Base-by-base conservation (phyloP, 2,329 filamentous ascomycete genomes). In the Neopestalotiopsis sp. region DNA sequence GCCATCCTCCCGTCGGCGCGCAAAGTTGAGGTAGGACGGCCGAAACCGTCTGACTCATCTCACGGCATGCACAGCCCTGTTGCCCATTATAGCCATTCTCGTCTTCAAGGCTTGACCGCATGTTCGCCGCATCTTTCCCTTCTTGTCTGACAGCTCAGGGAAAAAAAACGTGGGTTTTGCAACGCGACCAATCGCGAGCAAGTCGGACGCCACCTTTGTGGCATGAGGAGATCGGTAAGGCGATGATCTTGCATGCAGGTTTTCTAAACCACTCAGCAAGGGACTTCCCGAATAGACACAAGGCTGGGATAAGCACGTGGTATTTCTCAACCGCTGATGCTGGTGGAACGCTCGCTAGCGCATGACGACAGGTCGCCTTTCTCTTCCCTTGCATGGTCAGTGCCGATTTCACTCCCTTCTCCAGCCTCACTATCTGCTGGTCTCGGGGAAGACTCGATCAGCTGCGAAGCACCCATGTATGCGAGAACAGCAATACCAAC, bases 41-140 rank as follows among this genome's bases (percentile, higher is more conserved):
- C 34, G 59, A 62, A 62, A 40, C 59, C 59, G 34, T 62, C 59
- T 62, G 59, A 62, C 59, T 62, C 59, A 62, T 62, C 59, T n/a
- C 20, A 62, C 59, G 32, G 30, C 32, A 17, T 34, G 34, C 59
- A 62, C 59, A 62, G 59, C 59, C 59, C 20, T 7, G 34, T 17
- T 34, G 17, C 59, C 32, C 30, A 38, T 38, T 62, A 42, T 42
- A 62, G 59, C 17, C 59, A 13, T 28, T 59, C 30, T 24, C 30
- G 4, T 34, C 14, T 10, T 24, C 59, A 38, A 38, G 34, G 34
- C 34, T 38, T 38, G 34, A 62, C 34, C 59, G 12, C n/a, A 62
- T 20, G n/a, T n/a, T 24, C 7, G 13, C n/a, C 20, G n/a, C n/a
- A 14, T 62, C 30, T 38, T 13, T 0, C 32, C 59, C 17, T 4